Conservation (phyloP, 768 basidiomycete genomes). For the Amanita molliuscula region DNA sequence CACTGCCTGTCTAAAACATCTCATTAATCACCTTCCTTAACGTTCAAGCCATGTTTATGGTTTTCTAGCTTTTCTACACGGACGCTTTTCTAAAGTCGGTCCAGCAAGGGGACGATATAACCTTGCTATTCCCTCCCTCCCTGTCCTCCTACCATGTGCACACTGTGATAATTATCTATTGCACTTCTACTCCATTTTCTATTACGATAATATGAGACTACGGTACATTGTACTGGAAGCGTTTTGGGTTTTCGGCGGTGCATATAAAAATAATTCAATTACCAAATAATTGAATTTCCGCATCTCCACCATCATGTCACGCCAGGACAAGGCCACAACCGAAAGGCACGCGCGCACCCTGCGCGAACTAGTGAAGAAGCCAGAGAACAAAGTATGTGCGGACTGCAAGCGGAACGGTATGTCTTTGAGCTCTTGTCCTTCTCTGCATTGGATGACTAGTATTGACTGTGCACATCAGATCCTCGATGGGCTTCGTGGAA, state of each 20-base stretch:
- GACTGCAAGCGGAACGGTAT: conserved; percentile 95
- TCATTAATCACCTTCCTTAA: conserved; percentile 6
- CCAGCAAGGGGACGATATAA: neutral
- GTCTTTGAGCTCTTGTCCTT: conserved; percentile 15
- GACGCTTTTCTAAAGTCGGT: neutral
- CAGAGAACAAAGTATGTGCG: conserved; percentile 90
- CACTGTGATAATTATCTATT: conserved; percentile 5
- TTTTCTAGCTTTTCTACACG: neutral
- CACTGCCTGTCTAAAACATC: conserved; percentile 2
- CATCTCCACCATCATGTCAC: conserved; percentile 25
- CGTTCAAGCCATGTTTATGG: conserved; percentile 2
- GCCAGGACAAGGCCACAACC: conserved; percentile 78
- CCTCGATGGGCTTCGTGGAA: conserved; percentile 99
- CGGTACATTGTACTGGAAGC: conserved; percentile 2
- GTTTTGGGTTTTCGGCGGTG: neutral
- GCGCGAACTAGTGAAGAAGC: conserved; percentile 77
- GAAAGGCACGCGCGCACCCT: conserved; percentile 72
- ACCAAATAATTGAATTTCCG: neutral
- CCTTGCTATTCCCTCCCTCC: neutral
- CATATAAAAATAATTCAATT: neutral
- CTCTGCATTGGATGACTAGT: neutral
- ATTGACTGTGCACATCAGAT: conserved; percentile 37
- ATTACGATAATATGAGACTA: neutral
- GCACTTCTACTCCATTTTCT: neutral
- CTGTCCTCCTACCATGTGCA: neutral